A percentile compares a stretch with the other conserved stretches of the same genome.
Conservation (phyloP, 2,329 filamentous ascomycete genomes). For the Orbilia brochopaga region DNA sequence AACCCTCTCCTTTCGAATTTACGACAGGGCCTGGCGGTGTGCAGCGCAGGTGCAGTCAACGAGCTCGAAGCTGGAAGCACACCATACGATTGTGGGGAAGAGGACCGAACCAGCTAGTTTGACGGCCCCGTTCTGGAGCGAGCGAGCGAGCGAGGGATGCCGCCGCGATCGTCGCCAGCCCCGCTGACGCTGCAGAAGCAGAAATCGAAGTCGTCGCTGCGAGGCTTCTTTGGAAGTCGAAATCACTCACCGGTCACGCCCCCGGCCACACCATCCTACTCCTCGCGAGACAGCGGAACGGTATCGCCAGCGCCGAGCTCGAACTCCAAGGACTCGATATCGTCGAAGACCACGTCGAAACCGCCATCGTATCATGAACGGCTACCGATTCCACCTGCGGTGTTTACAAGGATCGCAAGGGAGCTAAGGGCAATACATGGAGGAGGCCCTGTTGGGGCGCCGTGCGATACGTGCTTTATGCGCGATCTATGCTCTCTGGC, state of each 20-base stretch:
- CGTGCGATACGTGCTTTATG: constrained; percentile 51
- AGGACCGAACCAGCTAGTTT: background rate
- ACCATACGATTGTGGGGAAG: constrained; percentile 30
- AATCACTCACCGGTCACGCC: constrained; percentile 28
- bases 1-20: constrained; percentile 36
- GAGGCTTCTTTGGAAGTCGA: constrained; percentile 37
- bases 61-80: background rate
- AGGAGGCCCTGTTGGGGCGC: constrained; percentile 26
- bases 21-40: constrained; percentile 27
- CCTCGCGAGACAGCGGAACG: constrained; percentile 16
- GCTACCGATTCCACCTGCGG: constrained; percentile 24
- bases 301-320: constrained; percentile 36
- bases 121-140: constrained; percentile 8
- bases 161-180: constrained; percentile 39
- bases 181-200: constrained; percentile 41
- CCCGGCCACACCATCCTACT: constrained; percentile 28
- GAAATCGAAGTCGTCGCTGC: constrained; percentile 41
- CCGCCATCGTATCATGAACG: constrained; percentile 26
- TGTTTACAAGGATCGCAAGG: constrained; percentile 42
- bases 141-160: constrained; percentile 27
- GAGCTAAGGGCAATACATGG: constrained; percentile 42
- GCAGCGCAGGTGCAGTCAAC: too few species aligned
- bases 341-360: constrained; percentile 20
- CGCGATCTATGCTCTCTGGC: constrained; percentile 46
- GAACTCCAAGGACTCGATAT: constrained; percentile 41